phyloP scores from a whole-genome alignment of 805 yeast species.

The Candida lessepsii region DNA sequence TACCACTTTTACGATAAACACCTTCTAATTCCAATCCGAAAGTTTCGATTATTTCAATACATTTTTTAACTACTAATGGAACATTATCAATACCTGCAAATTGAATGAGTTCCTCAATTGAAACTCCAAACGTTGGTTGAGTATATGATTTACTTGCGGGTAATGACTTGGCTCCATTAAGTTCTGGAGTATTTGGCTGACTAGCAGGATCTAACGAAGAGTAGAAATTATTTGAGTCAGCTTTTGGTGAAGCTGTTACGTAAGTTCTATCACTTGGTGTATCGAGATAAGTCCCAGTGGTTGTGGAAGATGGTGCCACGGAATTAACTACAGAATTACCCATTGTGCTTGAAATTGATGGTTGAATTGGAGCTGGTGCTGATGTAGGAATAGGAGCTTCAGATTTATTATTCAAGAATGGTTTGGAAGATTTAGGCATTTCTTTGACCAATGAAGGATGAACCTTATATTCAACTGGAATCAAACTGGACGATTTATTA shows the following conservation, averaged over 20 bases:
- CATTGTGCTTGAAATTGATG: background rate
- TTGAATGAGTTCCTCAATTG: conserved; percentile 73
- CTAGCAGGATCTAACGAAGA: conserved; percentile 36
- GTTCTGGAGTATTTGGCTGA: conserved; percentile 28
- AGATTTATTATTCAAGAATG: conserved; percentile 27
- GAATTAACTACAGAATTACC: background rate
- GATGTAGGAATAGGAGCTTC: conserved; percentile 3
- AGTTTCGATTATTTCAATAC: conserved; percentile 81
- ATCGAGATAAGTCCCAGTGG: background rate
- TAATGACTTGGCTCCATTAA: conserved; percentile 35
- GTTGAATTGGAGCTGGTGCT: background rate
- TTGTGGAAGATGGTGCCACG: background rate
- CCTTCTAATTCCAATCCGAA: conserved; percentile 88
- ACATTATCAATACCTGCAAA: conserved; percentile 85
- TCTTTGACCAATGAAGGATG: conserved; percentile 60
- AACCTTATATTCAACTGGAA: conserved; percentile 68
- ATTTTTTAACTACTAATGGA: conserved; percentile 84
- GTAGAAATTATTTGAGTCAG: conserved; percentile 12
- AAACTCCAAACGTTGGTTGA: conserved; percentile 72
- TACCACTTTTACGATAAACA: conserved; percentile 83
- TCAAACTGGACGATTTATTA: conserved; percentile 44
- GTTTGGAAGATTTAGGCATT: conserved; percentile 29
- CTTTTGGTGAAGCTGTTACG: conserved; percentile 2
- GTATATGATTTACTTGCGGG: conserved; percentile 10
- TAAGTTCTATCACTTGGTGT: background rate